phyloP scores from a whole-genome alignment of 2,329 filamentous ascomycete species.

The Trichoderma brevicompactum region DNA sequence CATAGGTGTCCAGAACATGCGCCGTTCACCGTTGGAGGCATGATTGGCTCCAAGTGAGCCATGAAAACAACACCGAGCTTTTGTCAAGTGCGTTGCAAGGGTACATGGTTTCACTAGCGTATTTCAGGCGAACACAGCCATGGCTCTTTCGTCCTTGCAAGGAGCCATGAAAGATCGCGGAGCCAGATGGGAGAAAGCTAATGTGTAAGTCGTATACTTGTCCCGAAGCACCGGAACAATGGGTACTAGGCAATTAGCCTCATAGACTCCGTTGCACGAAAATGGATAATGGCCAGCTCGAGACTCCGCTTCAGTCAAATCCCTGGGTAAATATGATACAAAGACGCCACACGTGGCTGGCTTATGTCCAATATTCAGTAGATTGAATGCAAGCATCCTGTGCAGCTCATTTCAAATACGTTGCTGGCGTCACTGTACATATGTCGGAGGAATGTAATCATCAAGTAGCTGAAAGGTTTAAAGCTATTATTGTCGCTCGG shows the following conservation, averaged over 20 bases:
- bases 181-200: not conserved
- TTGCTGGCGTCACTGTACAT: not conserved
- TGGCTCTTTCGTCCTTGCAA: not conserved
- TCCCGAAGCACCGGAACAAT: not conserved
- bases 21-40: not conserved
- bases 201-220: not conserved
- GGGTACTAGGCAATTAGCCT: not conserved
- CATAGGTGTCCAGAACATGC: not conserved
- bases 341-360: constrained; percentile 19
- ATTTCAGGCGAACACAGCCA: not conserved
- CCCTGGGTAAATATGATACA: constrained; percentile 6
- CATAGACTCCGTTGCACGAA: not conserved
- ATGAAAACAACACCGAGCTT: not conserved
- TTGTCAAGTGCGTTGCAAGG: not conserved
- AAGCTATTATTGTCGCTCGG: not conserved
- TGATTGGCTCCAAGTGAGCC: not conserved
- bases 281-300: not conserved
- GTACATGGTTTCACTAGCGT: not conserved
- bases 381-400: too few relatives aligned
- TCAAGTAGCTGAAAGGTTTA: not conserved
- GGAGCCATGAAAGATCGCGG: not conserved
- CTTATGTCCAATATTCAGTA: not conserved
- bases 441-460: not conserved
- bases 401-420: not conserved
- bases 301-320: not conserved